These are phyloP conservation scores for Pugionium cornutum DNA, from an alignment of 345 rosid genomes.

Conservation along the genomic window DNA sequence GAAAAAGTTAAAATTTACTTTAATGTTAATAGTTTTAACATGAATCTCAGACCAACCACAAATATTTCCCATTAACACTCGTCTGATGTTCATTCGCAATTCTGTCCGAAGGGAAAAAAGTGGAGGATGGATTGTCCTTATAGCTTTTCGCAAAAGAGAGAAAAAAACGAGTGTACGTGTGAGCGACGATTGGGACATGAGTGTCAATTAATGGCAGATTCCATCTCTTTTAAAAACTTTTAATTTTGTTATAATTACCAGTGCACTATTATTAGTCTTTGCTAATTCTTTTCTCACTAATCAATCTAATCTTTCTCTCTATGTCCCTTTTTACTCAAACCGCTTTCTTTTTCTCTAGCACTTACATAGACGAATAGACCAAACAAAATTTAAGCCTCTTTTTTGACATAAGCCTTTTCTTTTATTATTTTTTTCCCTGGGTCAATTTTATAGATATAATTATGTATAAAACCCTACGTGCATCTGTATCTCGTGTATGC, in stretches of 20 bases:
- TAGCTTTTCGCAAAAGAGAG: conserved; percentile 45
- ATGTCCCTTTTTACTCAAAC: not conserved
- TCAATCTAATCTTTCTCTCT: conserved; percentile 8
- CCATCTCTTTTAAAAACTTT: conserved; percentile 40
- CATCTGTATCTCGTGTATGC: conserved; percentile 9
- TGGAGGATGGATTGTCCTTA: conserved; percentile 52
- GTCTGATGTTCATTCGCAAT: conserved; percentile 37
- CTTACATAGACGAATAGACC: conserved; percentile 26
- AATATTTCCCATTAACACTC: conserved; percentile 23
- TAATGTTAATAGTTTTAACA: conserved; percentile 19
- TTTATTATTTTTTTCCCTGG: not conserved
- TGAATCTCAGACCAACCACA: conserved; percentile 30
- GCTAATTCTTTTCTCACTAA: conserved; percentile 3
- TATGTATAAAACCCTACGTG: conserved; percentile 12
- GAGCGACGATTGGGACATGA: conserved; percentile 68
- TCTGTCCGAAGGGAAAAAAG: conserved; percentile 24
- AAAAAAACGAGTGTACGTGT: conserved; percentile 59
- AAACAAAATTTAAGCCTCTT: not conserved
- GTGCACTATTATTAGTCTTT: conserved; percentile 1
- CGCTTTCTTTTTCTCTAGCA: conserved; percentile 28
- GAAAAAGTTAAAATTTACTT: conserved; percentile 17
- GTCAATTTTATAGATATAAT: conserved; percentile 7
- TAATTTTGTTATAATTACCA: conserved; percentile 24
- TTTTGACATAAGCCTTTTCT: conserved; percentile 3
- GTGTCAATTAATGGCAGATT: conserved; percentile 69